Percentiles rank a stretch among this genome's conserved stretches.
Conservation (phyloP, 495 filamentous ascomycete species). For the Daldinia childiae region DNA sequence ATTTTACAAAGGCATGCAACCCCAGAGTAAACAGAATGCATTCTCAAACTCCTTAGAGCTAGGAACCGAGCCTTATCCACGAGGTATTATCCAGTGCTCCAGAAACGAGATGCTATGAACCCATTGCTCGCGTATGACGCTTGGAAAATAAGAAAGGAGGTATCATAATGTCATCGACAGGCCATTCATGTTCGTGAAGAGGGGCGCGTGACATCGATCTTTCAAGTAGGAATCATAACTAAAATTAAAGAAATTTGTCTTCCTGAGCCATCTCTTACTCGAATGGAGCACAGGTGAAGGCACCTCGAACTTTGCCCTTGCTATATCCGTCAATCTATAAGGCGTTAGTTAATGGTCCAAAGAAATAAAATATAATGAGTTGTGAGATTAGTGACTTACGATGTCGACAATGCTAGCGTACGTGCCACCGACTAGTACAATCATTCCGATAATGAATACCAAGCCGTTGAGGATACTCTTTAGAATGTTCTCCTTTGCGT, state of each 20-base stretch:
- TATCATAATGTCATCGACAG: constrained; percentile 34
- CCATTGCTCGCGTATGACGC: constrained; percentile 19
- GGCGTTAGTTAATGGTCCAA: not conserved
- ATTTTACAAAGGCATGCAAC: constrained; percentile 26
- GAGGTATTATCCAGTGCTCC: constrained; percentile 17
- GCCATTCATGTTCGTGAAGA: constrained; percentile 8
- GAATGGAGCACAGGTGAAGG: constrained; percentile 58
- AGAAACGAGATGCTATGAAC: constrained; percentile 15
- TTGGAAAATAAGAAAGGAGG: constrained; percentile 12
- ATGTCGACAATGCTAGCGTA: constrained; percentile 67
- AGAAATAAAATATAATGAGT: not conserved
- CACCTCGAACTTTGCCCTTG: constrained; percentile 54
- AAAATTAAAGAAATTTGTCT: not conserved
- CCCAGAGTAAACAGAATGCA: constrained; percentile 7
- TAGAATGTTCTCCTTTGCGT: constrained; percentile 55
- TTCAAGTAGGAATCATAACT: not conserved
- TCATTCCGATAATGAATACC: constrained; percentile 64
- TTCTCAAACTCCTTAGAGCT: constrained; percentile 19
- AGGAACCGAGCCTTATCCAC: constrained; percentile 7
- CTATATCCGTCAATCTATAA: constrained; percentile 57
- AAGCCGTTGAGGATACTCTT: constrained; percentile 59
- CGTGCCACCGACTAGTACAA: constrained; percentile 66
- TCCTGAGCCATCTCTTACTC: constrained; percentile 18
- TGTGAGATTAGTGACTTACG: constrained; percentile 49
- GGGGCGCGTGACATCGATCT: not conserved